Percentiles rank a stretch among this genome's conserved stretches.
Evolutionary conservation across 495 filamentous ascomycete species (phyloP).

Genomic region (Hypoxylon intermedium): DNA sequence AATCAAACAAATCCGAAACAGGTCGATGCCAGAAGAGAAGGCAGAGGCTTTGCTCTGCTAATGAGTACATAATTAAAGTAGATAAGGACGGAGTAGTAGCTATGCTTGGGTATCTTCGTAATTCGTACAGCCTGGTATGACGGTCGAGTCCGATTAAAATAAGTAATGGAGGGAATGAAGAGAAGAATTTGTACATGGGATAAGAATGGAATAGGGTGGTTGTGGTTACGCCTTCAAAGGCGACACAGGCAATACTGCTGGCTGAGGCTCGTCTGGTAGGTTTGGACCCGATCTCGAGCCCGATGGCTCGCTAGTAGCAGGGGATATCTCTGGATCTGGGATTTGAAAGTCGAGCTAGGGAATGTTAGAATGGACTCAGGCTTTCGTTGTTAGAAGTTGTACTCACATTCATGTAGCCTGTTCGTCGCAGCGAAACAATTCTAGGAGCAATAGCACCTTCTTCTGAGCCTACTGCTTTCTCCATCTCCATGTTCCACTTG

Average conservation of each 20-base stretch:
- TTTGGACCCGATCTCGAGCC: conserved; percentile 40
- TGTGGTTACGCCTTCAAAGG: conserved; percentile 3
- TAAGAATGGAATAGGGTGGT: not conserved
- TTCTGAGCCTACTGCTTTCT: conserved; percentile 57
- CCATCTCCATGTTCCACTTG: conserved; percentile 75
- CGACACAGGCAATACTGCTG: conserved; percentile 24
- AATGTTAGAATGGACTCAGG: conserved; percentile 23
- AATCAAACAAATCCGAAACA: conserved; percentile 14
- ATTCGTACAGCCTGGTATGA: conserved; percentile 35
- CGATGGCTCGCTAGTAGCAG: conserved; percentile 37
- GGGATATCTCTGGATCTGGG: conserved; percentile 73
- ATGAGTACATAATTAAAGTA: conserved; percentile 46
- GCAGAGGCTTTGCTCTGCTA: conserved; percentile 16
- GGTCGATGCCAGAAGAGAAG: conserved; percentile 2
- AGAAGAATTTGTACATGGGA: conserved; percentile 22
- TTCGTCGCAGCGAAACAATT: conserved; percentile 78
- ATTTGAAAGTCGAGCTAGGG: conserved; percentile 80
- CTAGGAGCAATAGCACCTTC: conserved; percentile 65
- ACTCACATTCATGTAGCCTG: conserved; percentile 85
- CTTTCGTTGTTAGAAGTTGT: not conserved
- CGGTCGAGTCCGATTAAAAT: conserved; percentile 33
- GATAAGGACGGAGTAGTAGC: conserved; percentile 27
- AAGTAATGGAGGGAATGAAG: conserved; percentile 21
- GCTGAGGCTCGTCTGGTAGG: conserved; percentile 16
- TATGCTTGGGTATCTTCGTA: conserved; percentile 41